These are phyloP conservation scores for Microdochium bolleyi DNA, from an alignment of 2,329 filamentous ascomycete genomes.

Conservation along the genomic window DNA sequence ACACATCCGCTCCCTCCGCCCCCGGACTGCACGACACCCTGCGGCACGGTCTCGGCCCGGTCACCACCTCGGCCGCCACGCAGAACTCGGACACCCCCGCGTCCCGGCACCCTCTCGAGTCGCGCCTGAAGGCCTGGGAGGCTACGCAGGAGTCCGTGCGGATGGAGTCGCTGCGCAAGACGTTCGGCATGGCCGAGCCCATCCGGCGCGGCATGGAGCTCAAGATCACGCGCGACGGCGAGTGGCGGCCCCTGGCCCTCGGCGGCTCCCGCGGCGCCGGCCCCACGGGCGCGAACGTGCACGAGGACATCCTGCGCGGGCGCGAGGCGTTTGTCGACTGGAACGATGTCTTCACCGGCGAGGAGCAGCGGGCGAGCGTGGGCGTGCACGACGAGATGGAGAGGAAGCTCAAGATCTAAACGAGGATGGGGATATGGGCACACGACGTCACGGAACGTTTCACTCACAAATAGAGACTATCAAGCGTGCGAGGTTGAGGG, in stretches of 20 bases:
- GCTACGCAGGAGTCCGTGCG: constrained; percentile 79
- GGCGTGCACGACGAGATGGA: constrained; percentile 92
- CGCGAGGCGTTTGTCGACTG: constrained; percentile 72
- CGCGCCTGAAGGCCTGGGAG: constrained; percentile 84
- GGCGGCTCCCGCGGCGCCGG: constrained; percentile 33
- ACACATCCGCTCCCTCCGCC: constrained; percentile 74
- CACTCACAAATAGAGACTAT: no score
- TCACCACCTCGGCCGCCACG: constrained; percentile 35
- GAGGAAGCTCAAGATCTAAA: constrained; percentile 74
- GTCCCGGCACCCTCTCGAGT: constrained; percentile 82
- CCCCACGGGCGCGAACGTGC: constrained; percentile 52
- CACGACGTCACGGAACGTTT: no score
- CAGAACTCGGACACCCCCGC: constrained; percentile 36
- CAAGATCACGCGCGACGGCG: constrained; percentile 72
- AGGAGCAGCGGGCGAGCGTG: constrained; percentile 61
- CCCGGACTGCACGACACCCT: constrained; percentile 92
- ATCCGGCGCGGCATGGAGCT: constrained; percentile 92
- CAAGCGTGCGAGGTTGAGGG: no score
- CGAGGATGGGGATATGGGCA: constrained; percentile 5
- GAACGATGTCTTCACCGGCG: constrained; percentile 88
- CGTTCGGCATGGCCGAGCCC: constrained; percentile 89
- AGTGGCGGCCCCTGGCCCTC: constrained; percentile 70
- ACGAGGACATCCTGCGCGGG: constrained; percentile 83
- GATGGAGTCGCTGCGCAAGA: constrained; percentile 79
- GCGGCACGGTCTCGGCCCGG: constrained; percentile 70